A percentile compares a stretch with the other conserved stretches of the same genome.
phyloP scores from a whole-genome alignment of 176 grass and related monocot genomes.

The Phragmites australis region DNA sequence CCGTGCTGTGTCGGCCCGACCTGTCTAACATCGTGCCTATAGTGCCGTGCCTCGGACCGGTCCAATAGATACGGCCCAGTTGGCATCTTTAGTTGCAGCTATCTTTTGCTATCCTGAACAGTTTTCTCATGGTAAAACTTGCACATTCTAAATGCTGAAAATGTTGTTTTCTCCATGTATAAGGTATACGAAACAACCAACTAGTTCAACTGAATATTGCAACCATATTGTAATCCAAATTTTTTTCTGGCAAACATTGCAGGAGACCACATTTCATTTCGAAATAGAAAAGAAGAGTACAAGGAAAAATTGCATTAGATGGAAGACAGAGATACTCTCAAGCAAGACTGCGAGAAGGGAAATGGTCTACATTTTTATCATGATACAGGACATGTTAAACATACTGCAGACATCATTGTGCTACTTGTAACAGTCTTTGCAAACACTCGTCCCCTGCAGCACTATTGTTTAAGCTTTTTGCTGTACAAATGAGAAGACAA shows the following conservation, averaged over 20 bases:
- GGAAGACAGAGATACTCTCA: not conserved
- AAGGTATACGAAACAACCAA: not conserved
- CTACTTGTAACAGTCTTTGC: not conserved
- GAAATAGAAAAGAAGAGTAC: not conserved
- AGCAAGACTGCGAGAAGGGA: constrained; percentile 12
- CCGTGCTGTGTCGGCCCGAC: too few species aligned
- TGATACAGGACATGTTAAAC: not conserved
- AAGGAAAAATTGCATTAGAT: constrained; percentile 11
- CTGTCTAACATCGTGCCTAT: too few species aligned
- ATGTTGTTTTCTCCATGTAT: not conserved
- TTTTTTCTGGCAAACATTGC: not conserved
- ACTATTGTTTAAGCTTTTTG: not conserved
- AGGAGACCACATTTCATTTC: constrained; percentile 20
- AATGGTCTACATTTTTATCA: constrained; percentile 3
- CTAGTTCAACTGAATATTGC: constrained; percentile 2
- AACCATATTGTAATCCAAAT: not conserved
- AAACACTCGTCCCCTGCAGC: not conserved
- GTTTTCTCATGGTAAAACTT: constrained; percentile 11
- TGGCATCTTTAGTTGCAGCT: not conserved
- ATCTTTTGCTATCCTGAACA: constrained; percentile 1
- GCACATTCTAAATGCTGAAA: not conserved
- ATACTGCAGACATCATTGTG: constrained; percentile 21
- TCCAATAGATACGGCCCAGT: too few species aligned
- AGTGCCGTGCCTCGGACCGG: too few species aligned
- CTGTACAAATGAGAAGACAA: not conserved